Base-by-base conservation (phyloP, 1,139 yeast species). In the Hyphopichia wangnamkhiaoensis region DNA sequence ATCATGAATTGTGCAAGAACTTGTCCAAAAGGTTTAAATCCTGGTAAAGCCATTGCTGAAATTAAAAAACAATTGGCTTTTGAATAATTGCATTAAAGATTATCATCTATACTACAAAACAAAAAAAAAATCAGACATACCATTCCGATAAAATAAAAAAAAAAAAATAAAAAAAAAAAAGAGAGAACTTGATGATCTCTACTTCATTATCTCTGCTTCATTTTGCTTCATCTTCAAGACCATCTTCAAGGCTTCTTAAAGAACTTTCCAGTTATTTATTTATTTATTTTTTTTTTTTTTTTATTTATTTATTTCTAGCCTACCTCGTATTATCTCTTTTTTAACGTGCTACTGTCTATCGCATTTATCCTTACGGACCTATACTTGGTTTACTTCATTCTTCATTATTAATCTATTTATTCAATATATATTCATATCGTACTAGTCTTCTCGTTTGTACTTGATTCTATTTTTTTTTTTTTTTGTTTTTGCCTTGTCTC, bases 11-110 rank as follows among this genome's bases (percentile, higher is more conserved):
- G 98, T 80, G 80, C 98, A 42, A 84, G 80, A 67, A 94, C 98
- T 42, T 93, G 99, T 77, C 99, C 99, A 56, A 93, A 93, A 81
- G 98, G 98, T 49, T 81, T 94, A 74, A 94, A 94, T 73, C 99
- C 99, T 38, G 99, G 98, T 72, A 76, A 66, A 58, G 98, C 98
- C 46, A 94, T 93, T 70, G 98, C 98, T 49, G 91, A 89, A 72
- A 90, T 93, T 69, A 93, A 94, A 80, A 91, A 89, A 76, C 82
- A 82, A 62, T 80, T 93, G 78, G 94, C 97, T 42, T 78, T 84
- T 58, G 87, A 80, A 55, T 85, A 74, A 59, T 41, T 44, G 41
- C 39, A 37, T 33, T 20, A 6, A 8, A 12, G 13, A 26, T 12
- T 13, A 26, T 13, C 29, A 39, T n/a, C 13, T 8, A 26, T 13